These are phyloP conservation scores for Tilletia indica DNA, from an alignment of 1,284 basidiomycete genomes.

Conservation along the genomic window DNA sequence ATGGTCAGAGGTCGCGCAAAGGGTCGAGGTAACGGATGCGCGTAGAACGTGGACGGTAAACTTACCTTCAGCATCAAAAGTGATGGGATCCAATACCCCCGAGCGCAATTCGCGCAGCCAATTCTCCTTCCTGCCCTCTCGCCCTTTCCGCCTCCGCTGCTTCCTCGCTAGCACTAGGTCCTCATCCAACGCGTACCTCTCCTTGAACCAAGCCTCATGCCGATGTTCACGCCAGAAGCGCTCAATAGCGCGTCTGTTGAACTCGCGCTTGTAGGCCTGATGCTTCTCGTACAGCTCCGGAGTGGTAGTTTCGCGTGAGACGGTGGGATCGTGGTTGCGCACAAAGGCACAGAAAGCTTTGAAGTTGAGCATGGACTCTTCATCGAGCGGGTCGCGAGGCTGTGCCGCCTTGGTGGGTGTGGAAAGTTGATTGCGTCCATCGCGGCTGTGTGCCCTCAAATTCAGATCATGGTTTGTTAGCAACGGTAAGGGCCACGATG, in stretches of 20 bases:
- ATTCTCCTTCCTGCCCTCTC: conserved; percentile 36
- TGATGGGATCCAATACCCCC: conserved; percentile 44
- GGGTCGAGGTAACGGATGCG: neutral
- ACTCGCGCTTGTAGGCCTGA: conserved; percentile 41
- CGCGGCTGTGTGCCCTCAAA: neutral
- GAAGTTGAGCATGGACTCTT: conserved; percentile 17
- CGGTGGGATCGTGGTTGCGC: neutral
- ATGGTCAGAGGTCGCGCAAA: conserved; percentile 14
- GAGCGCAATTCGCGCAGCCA: conserved; percentile 44
- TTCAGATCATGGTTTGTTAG: no score
- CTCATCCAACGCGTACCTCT: conserved; percentile 41
- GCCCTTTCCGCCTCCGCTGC: conserved; percentile 34
- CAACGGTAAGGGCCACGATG: no score
- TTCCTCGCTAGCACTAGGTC: conserved; percentile 29
- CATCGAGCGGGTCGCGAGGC: neutral
- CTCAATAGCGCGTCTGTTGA: conserved; percentile 35
- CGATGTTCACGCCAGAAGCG: conserved; percentile 43
- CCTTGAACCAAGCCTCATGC: conserved; percentile 46
- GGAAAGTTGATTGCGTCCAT: neutral
- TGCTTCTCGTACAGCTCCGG: conserved; percentile 44
- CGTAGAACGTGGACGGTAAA: no score
- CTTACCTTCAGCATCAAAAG: conserved; percentile 34
- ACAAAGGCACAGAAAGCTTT: conserved; percentile 16
- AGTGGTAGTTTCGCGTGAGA: conserved; percentile 17
- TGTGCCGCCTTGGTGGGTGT: no score